Base-by-base conservation (phyloP, 2,329 filamentous ascomycete genomes). In the Hypoxylon sp. region DNA sequence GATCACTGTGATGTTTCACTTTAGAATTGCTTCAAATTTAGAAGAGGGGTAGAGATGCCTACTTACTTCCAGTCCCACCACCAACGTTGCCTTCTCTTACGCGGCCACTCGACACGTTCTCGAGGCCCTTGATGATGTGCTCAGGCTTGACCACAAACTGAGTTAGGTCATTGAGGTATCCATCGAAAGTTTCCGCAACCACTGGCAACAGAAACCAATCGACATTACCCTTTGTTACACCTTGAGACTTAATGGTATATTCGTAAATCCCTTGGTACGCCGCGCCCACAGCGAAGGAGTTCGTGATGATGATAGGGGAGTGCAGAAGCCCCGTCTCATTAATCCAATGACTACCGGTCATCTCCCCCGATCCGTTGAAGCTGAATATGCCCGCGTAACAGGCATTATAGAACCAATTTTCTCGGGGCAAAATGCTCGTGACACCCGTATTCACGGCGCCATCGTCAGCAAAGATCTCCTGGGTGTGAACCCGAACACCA, bases 311-410 rank as follows among this genome's bases (percentile, higher is more conserved):
- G 62, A 91, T 86, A 2, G 88, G 89, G 2, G 85, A 87, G 59
- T 85, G 83, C 2, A 90, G 77, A 3, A 89, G 80, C 0, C 88
- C 88, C 0, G 87, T 87, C 75, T 91, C 89, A 15, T 87, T 82
- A 65, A 91, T 85, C 84, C 87, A 89, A 72, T 90, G 86, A 8
- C 80, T 81, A 2, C 88, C 88, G 0, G 88, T 90, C 80, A 90
- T 81, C 76, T 90, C 88, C 46, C 89, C 88, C 50, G 84, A 85
- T 60, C 89, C 88, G 71, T 91, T 91, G 80, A 91, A 89, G 67
- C 84, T 83, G 78, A 89, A 90, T 52, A 86, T 73, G n/a, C 82
- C 82, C 2, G 84, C 82, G 51, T 85, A 83, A 59, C 81, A 83
- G 44, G 82, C 82, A 8, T 81, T 78, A 48, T 79, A 66, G 73